Conservation (phyloP, 352 stramenopile genomes). For the Phytophthora hibernalis region DNA sequence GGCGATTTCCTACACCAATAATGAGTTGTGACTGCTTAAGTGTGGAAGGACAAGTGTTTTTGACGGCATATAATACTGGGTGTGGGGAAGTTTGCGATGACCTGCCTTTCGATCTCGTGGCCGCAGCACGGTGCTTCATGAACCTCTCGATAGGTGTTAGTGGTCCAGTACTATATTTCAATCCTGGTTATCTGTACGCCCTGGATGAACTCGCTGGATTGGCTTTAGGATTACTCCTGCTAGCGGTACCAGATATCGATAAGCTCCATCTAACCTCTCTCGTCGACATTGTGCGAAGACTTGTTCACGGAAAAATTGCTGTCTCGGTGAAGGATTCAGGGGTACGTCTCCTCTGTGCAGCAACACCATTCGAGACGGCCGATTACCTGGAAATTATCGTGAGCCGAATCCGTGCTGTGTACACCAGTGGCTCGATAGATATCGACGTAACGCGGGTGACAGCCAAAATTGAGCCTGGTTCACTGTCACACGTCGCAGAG, state of each 20-base stretch:
- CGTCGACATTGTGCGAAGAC: conserved; percentile 65
- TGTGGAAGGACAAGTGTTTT: conserved; percentile 43
- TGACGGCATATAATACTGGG: conserved; percentile 35
- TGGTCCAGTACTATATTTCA: conserved; percentile 56
- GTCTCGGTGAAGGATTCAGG: conserved; percentile 48
- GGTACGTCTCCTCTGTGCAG: conserved; percentile 51
- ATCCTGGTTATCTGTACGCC: conserved; percentile 59
- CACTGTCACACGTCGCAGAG: conserved; percentile 67
- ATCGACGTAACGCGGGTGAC: conserved; percentile 55
- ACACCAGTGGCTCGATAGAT: conserved; percentile 39
- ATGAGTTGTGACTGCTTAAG: conserved; percentile 45
- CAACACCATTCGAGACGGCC: conserved; percentile 55
- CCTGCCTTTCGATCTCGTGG: conserved; percentile 37
- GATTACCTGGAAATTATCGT: conserved; percentile 66
- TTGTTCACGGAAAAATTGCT: conserved; percentile 65
- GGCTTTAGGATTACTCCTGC: conserved; percentile 38
- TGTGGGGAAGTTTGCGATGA: neutral
- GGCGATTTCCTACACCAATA: conserved; percentile 59
- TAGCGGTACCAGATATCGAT: conserved; percentile 62
- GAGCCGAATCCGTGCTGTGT: conserved; percentile 43
- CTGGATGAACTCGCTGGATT: conserved; percentile 57
- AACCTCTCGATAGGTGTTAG: conserved; percentile 48
- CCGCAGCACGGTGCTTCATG: conserved; percentile 44
- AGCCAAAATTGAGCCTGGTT: conserved; percentile 74
- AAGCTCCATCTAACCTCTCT: conserved; percentile 35